Base-by-base conservation (phyloP, 228 moss, liverwort and hornwort species). In the Sphagnum magellanicum region DNA sequence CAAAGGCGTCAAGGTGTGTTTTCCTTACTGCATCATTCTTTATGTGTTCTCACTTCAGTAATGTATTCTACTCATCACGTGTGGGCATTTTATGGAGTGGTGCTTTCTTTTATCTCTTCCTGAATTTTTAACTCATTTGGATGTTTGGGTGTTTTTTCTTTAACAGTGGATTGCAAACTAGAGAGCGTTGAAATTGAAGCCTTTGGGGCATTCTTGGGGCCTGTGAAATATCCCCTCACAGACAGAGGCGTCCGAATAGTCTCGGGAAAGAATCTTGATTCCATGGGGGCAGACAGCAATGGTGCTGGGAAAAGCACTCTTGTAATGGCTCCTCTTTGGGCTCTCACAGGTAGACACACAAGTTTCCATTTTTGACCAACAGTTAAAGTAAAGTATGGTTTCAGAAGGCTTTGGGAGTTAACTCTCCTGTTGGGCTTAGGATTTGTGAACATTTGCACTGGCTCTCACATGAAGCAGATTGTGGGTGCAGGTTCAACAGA, bases 301-400 rank as follows among this genome's bases (percentile, higher is more conserved):
- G 98, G 98, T 71, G 87, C 98, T 74, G 98, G 98, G 59, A 98
- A 98, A 70, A 89, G 89, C 63, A 98, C 98, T 9, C 85, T 98
- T 71, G 98, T 98, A 52, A 94, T 98, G 98, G 98, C 98, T 84
- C 94, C 98, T 8, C 89, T 98, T 70, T 98, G 98, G 98, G 98
- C 98, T 47, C 87, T 98, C 67, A 94, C 98, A 84, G 98, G 98
- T 98, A 82, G 16, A 32, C 50, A 32, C 32, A 32, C 63, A 64
- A 9, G 16, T 0, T 4, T 4, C 10, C 16, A 16, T 10, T 64
- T 64, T 64, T 49, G 32, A 32, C 32, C 3, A 32, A 32, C 32
- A 32, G 32, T 32, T 32, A 32, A 32, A 32, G 32, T 32, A 2
- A 32, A 32, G 32, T 32, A 32, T 32, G 32, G 32, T 32, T 32